Evolutionary conservation across 805 yeast species (phyloP).

Genomic region (Lachancea lanzarotensis): DNA sequence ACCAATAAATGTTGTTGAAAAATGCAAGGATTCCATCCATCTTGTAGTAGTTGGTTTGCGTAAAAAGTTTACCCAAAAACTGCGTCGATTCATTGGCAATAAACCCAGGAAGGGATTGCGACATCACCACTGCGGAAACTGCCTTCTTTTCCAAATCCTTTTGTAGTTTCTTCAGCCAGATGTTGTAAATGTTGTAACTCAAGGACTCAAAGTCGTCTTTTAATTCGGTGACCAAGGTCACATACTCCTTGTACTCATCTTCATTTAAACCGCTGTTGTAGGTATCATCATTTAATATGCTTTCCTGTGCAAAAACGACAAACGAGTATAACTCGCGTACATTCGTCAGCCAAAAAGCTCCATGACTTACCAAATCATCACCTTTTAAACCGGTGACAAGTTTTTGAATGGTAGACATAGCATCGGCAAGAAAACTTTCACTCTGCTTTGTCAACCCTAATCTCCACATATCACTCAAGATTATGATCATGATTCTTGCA

Average conservation of each 20-base stretch:
- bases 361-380: constrained; percentile 81
- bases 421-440: constrained; percentile 86
- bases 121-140: constrained; percentile 88
- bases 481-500: constrained; percentile 86
- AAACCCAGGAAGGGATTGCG: constrained; percentile 95
- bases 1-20: constrained; percentile 85
- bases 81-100: constrained; percentile 77
- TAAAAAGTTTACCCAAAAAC: constrained; percentile 76
- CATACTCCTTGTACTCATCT: constrained; percentile 83
- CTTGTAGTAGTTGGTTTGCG: constrained; percentile 62
- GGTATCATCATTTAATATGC: constrained; percentile 79
- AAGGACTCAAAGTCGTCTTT: constrained; percentile 91
- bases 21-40: constrained; percentile 93
- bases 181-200: constrained; percentile 88
- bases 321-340: constrained; percentile 93
- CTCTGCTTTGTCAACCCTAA: constrained; percentile 87
- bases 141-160: constrained; percentile 85
- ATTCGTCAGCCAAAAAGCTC: constrained; percentile 96
- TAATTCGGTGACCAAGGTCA: constrained; percentile 81
- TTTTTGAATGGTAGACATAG: constrained; percentile 76
- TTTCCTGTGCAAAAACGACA: constrained; percentile 87
- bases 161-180: constrained; percentile 95
- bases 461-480: constrained; percentile 97
- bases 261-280: constrained; percentile 80
- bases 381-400: constrained; percentile 75